phyloP scores from a whole-genome alignment of 2,329 filamentous ascomycete genomes.

The Elsinoe australis region DNA sequence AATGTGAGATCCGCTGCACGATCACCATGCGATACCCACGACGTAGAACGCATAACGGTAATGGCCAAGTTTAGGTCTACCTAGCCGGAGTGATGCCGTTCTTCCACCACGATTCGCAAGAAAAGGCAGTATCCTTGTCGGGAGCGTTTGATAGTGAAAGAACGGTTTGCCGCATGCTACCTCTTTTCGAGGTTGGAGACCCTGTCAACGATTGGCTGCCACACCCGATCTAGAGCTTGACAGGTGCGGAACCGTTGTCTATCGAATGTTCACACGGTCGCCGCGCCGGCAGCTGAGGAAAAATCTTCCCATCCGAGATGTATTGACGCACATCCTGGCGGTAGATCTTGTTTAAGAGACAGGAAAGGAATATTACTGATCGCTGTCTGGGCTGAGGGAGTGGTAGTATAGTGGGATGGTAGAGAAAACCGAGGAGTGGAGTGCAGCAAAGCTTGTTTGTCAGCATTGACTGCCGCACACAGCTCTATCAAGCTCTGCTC shows the following conservation, averaged over 20 bases:
- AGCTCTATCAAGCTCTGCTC: too few relatives aligned
- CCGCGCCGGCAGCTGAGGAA: neutral
- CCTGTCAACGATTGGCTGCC: neutral
- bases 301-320: neutral
- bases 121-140: too few relatives aligned
- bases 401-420: neutral
- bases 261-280: slow-evolving; percentile 15
- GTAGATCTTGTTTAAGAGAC: neutral
- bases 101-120: too few relatives aligned
- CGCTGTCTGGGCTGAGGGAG: slow-evolving; percentile 5
- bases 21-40: neutral
- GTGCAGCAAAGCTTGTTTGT: neutral
- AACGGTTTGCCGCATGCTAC: neutral
- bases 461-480: too few relatives aligned
- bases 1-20: neutral
- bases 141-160: neutral
- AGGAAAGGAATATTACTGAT: neutral
- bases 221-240: slow-evolving; percentile 5
- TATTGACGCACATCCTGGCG: neutral
- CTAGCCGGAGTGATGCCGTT: too few relatives aligned
- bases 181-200: neutral
- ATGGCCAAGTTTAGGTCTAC: too few relatives aligned
- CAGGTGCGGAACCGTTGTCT: slow-evolving; percentile 14
- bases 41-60: neutral
- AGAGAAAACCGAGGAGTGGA: neutral